Base-by-base conservation (phyloP, 2,329 filamentous ascomycete genomes). In the Hypoxylon sp. region DNA sequence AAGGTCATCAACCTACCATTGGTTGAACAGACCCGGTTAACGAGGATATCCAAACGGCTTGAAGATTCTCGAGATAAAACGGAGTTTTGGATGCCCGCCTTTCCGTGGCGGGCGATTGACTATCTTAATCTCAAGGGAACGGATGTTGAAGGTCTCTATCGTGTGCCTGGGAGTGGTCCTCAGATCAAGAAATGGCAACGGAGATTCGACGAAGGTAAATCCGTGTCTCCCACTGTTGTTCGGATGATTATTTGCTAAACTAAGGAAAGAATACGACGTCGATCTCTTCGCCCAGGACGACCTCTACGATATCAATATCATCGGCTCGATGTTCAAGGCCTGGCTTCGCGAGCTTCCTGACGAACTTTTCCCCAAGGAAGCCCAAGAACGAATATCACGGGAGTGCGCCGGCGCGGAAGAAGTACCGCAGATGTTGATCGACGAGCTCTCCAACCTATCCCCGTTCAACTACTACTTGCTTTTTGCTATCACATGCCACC, bases 401-500 rank as follows among this genome's bases (percentile, higher is more conserved):
- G 90, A 97, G 79, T 97, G 93, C 77, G 87, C 89, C 57, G 92
- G 92, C 10, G 88, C 93, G 47, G 93, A 92, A 56, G 89, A 88
- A 51, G 94, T 95, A 4, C 94, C 95, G 0, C 92, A 97, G 77
- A 79, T 96, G 80, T 87, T 98, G 62, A 91, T 97, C 72, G 94
- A 98, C 71, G 93, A 97, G 79, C 88, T 98, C 2, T 97, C 95
- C 1, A 94, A 93, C 74, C 86, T 98, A n/a, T 93, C 95, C 6
- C 95, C 95, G 0, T 98, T 96, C 85, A 97, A 98, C 82, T 98
- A 98, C 82, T 98, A 98, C 77, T 91, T 98, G 13, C 89, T 98
- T 5, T 98, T 98, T 79, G 95, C 95, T 75, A 97, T 98, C 74
- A 98, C 95, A 35, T 98, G 95, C 80, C 95, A 98, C 76, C 89